Evolutionary conservation across 2,329 filamentous ascomycete genomes (phyloP), one percentile per base, ranked within the genome.

Genomic region (Neoscytalidium dimidiatum): DNA sequence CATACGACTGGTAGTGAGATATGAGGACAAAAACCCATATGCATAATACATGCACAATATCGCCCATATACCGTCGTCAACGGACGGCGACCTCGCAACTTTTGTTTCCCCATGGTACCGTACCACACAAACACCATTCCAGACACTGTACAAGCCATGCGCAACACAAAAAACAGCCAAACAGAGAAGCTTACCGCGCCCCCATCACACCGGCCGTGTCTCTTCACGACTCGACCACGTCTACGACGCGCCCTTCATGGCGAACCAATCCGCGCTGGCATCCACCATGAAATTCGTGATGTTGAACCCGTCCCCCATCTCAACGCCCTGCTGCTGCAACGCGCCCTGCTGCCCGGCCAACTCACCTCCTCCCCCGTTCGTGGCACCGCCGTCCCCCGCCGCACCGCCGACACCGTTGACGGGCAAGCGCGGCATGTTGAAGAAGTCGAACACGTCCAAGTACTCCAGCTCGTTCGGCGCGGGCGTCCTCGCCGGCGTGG

Each of bases 401-500:
- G 71, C 14, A 73, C 72, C 14, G 73, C 72, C 6, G 69, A 67
- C 66, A 73, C 66, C 29, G 68, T 71, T 65, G 71, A 70, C 19
- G 71, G 85, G 85, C 26, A 97, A 80, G 19, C 92, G 83, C 0
- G 94, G 94, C 64, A 96, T 88, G 74, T 97, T 97, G 83, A 97
- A 97, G 74, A 96, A 97, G 71, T 95, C 92, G 74, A 97, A 97
- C 0, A 97, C 91, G 71, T 97, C 93, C 2, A 97, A 82, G 74
- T 96, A 96, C 74, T 96, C 94, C 3, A 97, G 82, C 72, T 96
- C 92, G 69, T 95, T 92, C 1, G 90, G 86, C 9, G 88, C 90
- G 0, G 92, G 91, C 31, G 89, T 90, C 68, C 87, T 85, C 1
- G 49, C 58, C 0, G 56, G 53, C 13, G 64, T 51, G 19, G 62